Conservation (phyloP, 148 eudicot species). For the Dianthus caryophyllus region DNA sequence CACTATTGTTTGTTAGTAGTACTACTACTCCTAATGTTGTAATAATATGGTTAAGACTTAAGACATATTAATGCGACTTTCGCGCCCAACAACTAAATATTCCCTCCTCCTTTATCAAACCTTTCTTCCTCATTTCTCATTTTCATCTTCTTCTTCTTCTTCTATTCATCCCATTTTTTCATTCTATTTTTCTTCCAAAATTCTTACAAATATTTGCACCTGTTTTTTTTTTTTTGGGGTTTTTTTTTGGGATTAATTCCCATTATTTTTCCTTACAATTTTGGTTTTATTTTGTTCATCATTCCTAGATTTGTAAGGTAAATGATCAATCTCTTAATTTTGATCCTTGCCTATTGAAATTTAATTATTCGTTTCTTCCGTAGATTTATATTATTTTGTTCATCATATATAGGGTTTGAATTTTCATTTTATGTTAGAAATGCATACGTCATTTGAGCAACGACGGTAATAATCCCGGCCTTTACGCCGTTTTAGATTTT, state of each 20-base stretch:
- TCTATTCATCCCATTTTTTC: background rate
- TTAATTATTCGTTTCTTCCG: background rate
- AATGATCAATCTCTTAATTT: background rate
- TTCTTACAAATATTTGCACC: background rate
- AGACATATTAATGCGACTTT: constrained; percentile 21
- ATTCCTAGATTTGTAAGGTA: constrained; percentile 15
- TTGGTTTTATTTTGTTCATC: background rate
- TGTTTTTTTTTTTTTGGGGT: background rate
- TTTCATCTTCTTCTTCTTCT: background rate
- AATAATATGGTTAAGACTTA: background rate
- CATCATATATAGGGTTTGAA: too few species aligned
- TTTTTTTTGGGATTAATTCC: background rate
- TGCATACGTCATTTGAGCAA: too few species aligned
- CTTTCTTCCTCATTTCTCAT: background rate
- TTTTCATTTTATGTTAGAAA: too few species aligned
- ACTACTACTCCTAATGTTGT: too few species aligned
- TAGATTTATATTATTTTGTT: background rate
- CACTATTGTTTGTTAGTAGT: too few species aligned
- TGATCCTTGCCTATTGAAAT: background rate
- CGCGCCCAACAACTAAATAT: constrained; percentile 30
- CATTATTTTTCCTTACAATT: background rate
- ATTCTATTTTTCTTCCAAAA: too few species aligned
- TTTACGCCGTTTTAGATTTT: too few species aligned
- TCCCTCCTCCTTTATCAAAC: constrained; percentile 6
- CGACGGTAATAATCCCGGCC: too few species aligned